Evolutionary conservation across 2,329 filamentous ascomycete genomes (phyloP), one percentile per base, ranked within the genome.

Genomic region (Lachnellula cervina): DNA sequence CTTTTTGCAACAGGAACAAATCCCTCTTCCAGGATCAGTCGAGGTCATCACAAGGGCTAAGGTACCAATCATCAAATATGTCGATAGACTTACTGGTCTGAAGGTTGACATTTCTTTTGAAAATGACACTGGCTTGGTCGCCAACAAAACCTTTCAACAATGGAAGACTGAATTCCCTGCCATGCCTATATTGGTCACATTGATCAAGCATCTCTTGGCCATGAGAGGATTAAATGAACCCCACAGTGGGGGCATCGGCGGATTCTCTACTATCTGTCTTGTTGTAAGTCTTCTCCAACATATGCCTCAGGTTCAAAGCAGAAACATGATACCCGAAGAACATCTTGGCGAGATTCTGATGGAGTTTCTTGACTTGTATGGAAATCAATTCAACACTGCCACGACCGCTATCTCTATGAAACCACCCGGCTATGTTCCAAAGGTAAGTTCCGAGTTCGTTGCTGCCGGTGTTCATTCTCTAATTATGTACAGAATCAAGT

Each of bases 71-170:
- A 83, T 97, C 72, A 99, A 99, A 71, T 97, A 89, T 67, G 80
- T 90, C 45, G 94, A 99, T 68, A 78, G 75, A 53, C 66, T 80
- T 52, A 97, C 92, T 1, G 86, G 85, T 13, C 76, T 99, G 52
- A 89, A 88, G 63, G 88, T 97, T 13, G 94, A 99, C 69, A 81
- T 99, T 13, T 97, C 92, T 0, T 97, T 99, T 68, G 93, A 99
- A 73, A 97, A 97, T 68, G 73, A 86, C 37, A 89, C 88, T 43
- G 94, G 94, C 11, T 75, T 97, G 9, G 73, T 80, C 17, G 93
- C 94, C 2, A 87, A 94, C 66, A 75, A 84, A 17, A 97, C 90
- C 0, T 96, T 97, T 69, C 72, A 84, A 52, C 71, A 76, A 0
- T 99, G 94, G 94, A 92, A 89, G 71, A 65, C 76, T 14, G 76